Base-by-base conservation (phyloP, 495 filamentous ascomycete genomes). In the Podospora bellae-mahoneyi region DNA sequence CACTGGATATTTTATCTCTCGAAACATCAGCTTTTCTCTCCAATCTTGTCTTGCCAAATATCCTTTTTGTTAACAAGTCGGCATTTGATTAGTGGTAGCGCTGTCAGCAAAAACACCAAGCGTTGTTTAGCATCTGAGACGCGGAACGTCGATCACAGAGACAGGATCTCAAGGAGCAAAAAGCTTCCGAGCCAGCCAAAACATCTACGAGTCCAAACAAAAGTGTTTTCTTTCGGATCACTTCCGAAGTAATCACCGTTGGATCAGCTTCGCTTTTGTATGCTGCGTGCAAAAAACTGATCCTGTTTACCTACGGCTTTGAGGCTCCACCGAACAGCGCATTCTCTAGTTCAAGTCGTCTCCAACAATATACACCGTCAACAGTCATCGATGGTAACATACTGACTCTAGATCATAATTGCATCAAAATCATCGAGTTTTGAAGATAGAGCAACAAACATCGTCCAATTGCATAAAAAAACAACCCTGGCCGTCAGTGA, bases 81-180 rank as follows among this genome's bases (percentile, higher is more conserved):
- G 59, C 16, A 16, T 61, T 61, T 23, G 23, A 23, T 23, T 27
- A 59, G 15, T 48, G 39, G 39, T 48, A 59, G 56, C 56, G 56
- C 56, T 34, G 30, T 62, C 60, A 62, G 60, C 23, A 62, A 62
- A 62, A 34, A 62, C 60, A 58, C 55, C 16, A 58, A 58, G 55
- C 55, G 5, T 58, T 26, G 68, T 62, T 71, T 64, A 19, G 64
- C 66, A 73, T 71, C 66, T 69, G 71, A 73, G 69, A 73, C 71
- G 27, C 54, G 34, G 18, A 27, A 44, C 20, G 71, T 54, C 60
- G 64, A 71, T 71, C 68, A 44, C 26, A 26, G 16, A 61, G 30
- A 61, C 26, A 61, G 30, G 27, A 61, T 26, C 59, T 28, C 26
- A 30, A 16, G 59, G 27, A 28, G 26, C 1, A 66, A 62, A 67